phyloP scores from a whole-genome alignment of 495 filamentous ascomycete species.

The Xylaria curta region DNA sequence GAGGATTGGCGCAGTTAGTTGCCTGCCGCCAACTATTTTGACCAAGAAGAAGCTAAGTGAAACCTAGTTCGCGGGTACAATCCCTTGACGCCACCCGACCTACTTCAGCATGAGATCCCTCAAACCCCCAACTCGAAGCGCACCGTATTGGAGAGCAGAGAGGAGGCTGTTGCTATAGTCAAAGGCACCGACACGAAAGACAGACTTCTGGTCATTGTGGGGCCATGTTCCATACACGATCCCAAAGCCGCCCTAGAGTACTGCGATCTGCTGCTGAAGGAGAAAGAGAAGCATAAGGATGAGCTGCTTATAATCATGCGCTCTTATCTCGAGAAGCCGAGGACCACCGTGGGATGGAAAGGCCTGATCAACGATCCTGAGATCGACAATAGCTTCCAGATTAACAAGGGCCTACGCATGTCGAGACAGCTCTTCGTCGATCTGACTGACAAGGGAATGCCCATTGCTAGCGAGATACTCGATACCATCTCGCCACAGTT shows the following conservation, averaged over 20 bases:
- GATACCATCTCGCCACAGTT: conserved; percentile 99
- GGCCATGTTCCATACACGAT: conserved; percentile 98
- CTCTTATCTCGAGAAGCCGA: conserved; percentile 97
- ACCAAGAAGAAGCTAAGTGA: conserved; percentile 24
- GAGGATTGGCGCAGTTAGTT: conserved; percentile 90
- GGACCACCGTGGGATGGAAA: conserved; percentile 99
- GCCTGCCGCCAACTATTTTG: not conserved
- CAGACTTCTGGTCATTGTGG: conserved; percentile 89
- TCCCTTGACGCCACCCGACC: conserved; percentile 88
- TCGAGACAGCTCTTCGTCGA: conserved; percentile 94
- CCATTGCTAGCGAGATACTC: conserved; percentile 97
- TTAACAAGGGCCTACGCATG: conserved; percentile 92
- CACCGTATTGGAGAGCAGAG: conserved; percentile 81
- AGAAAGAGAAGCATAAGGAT: conserved; percentile 89
- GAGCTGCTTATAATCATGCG: conserved; percentile 97
- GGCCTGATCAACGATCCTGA: conserved; percentile 99
- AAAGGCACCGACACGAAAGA: conserved; percentile 76
- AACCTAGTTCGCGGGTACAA: conserved; percentile 83
- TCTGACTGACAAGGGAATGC: conserved; percentile 93
- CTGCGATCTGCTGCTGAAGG: conserved; percentile 77
- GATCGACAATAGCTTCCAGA: conserved; percentile 97
- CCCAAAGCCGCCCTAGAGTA: conserved; percentile 91
- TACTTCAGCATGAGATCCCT: conserved; percentile 93
- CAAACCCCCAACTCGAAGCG: conserved; percentile 77
- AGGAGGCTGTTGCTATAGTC: conserved; percentile 81